Evolutionary conservation across 2,329 filamentous ascomycete genomes (phyloP).

Genomic region (Hymenoscyphus fructigenus): DNA sequence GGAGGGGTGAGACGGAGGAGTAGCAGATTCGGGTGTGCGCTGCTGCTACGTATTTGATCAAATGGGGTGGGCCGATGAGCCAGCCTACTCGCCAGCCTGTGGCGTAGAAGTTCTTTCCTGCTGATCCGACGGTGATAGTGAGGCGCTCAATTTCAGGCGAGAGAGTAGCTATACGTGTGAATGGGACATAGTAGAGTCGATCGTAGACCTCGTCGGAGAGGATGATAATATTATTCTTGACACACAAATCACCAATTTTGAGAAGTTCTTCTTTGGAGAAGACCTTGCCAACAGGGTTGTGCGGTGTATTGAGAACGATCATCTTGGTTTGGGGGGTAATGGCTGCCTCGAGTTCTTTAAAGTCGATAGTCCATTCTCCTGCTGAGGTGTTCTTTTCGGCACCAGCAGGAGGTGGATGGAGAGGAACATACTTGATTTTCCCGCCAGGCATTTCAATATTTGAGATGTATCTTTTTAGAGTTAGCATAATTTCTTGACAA

Average conservation of each 20-base stretch:
- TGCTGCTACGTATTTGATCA: constrained; percentile 88
- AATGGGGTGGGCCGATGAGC: constrained; percentile 82
- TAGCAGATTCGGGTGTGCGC: constrained; percentile 97
- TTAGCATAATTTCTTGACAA: neutral
- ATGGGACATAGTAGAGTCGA: constrained; percentile 90
- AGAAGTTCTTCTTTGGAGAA: constrained; percentile 82
- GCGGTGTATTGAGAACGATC: constrained; percentile 84
- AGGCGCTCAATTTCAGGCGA: constrained; percentile 85
- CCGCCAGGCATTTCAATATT: constrained; percentile 99
- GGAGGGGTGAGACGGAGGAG: constrained; percentile 86
- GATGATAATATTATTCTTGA: constrained; percentile 92
- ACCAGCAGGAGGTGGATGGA: constrained; percentile 83
- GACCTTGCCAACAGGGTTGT: constrained; percentile 97
- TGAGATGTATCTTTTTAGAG: constrained; percentile 69
- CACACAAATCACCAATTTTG: constrained; percentile 81
- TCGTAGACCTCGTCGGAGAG: constrained; percentile 94
- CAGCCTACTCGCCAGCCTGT: constrained; percentile 97
- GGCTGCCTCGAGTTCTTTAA: constrained; percentile 75
- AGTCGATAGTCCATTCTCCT: constrained; percentile 83
- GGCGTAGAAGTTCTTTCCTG: constrained; percentile 97
- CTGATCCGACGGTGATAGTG: constrained; percentile 91
- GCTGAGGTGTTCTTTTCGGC: constrained; percentile 78
- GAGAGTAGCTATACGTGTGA: constrained; percentile 86
- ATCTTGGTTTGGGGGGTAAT: constrained; percentile 90
- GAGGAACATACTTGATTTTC: constrained; percentile 91